Base-by-base conservation (phyloP, 352 stramenopile species). In the Phytophthora rubi region DNA sequence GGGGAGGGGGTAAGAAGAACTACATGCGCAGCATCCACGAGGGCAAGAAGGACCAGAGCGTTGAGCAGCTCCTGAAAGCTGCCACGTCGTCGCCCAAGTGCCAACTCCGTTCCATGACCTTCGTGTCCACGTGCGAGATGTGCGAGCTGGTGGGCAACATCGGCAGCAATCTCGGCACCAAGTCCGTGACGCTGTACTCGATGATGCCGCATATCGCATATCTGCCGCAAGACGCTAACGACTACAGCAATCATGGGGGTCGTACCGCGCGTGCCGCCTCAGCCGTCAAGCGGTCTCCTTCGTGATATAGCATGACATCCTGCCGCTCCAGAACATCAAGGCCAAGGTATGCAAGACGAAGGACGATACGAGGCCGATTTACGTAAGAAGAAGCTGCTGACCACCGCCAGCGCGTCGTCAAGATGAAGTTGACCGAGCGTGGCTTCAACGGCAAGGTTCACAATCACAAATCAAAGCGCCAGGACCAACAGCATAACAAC, bases 161-260 rank as follows among this genome's bases (percentile, higher is more conserved):
- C 53, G 84, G 98, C 16, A 82, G 86, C 21, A 86, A 99, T 75
- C 77, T 99, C 23, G 88, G 92, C 54, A 90, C 98, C 10, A 82
- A 95, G 26, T 98, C 96, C 76, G 95, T 99, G 16, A 94, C 91
- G 39, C 81, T 99, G 59, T 98, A 99, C 85, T 98, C 93, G 37
- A 82, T 99, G 53, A 90, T 99, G 72, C 93, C 85, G 8, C 97
- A 99, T 84, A 97, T 97, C 42, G 98, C 18, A 21, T 21, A 99
- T 76, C 68, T 99, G 21, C 98, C 98, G 4, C 86, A 92, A 26
- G 92, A 95, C 56, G 76, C 96, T 16, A 90, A 98, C 45, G 96
- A 99, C 75, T 99, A 99, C 75, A 95, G 99, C 42, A 98, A 99
- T 75, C 92, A 97, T 32, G 96, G 99, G 33, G 97, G 98, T 53